Conservation (phyloP, 371 early-diverging fungal species). For the Mortierella sp. region DNA sequence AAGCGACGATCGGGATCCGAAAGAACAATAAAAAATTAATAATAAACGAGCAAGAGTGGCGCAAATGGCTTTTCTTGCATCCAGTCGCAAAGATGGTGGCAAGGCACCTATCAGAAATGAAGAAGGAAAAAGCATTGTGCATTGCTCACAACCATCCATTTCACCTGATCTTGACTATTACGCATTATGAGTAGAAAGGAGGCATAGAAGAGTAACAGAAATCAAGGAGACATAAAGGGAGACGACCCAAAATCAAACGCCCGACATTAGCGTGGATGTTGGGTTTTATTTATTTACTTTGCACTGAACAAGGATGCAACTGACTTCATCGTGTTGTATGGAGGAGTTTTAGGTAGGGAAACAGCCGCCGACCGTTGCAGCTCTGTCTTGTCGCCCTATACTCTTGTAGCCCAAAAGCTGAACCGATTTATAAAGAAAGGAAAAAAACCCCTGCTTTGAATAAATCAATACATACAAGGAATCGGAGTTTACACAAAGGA, state of each 20-base stretch:
- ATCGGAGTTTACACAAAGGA: neutral
- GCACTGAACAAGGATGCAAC: too few species aligned
- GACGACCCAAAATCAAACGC: neutral
- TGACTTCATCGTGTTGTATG: too few species aligned
- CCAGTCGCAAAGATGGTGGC: neutral
- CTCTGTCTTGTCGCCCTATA: too few species aligned
- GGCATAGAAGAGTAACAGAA: conserved; percentile 48
- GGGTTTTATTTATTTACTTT: neutral
- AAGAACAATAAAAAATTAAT: conserved; percentile 3
- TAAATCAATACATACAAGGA: too few species aligned
- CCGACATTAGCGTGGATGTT: neutral
- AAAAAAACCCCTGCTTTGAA: too few species aligned
- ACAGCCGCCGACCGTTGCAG: too few species aligned
- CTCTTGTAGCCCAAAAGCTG: too few species aligned
- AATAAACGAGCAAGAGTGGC: neutral
- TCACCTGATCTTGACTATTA: neutral
- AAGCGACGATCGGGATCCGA: neutral
- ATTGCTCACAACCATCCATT: neutral
- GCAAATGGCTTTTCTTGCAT: conserved; percentile 1
- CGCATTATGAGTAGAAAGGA: conserved; percentile 18
- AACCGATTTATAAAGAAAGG: too few species aligned
- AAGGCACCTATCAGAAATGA: neutral
- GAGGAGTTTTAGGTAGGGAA: neutral
- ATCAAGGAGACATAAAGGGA: conserved; percentile 32
- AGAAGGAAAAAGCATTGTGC: neutral